A percentile compares a stretch with the other conserved stretches of the same genome.
Conservation (phyloP, 2,329 filamentous ascomycete species). For the Didymella glomerata region DNA sequence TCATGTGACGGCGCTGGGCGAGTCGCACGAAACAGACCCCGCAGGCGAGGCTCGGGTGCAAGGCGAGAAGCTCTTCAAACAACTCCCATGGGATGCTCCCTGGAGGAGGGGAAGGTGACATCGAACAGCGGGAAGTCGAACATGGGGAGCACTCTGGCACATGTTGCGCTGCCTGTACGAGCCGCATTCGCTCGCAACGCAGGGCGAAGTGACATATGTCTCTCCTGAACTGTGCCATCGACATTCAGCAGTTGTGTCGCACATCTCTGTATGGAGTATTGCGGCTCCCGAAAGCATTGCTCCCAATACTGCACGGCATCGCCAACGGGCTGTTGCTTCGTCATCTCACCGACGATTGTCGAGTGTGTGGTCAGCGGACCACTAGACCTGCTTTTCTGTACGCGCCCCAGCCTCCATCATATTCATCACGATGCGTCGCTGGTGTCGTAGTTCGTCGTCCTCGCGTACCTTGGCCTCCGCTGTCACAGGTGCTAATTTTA, state of each 20-base stretch:
- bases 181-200: neutral
- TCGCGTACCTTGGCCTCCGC: slow-evolving; percentile 21
- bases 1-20: slow-evolving; percentile 1
- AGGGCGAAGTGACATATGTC: neutral
- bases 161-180: slow-evolving; percentile 5
- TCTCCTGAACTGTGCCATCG: slow-evolving; percentile 1
- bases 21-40: slow-evolving; percentile 11
- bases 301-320: slow-evolving; percentile 17
- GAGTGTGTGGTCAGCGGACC: slow-evolving; percentile 6
- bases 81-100: neutral
- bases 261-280: slow-evolving; percentile 5
- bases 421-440: slow-evolving; percentile 7
- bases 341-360: slow-evolving; percentile 1
- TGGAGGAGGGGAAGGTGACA: slow-evolving; percentile 8
- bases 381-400: slow-evolving; percentile 12
- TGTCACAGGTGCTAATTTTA: slow-evolving; percentile 19
- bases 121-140: neutral
- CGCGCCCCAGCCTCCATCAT: slow-evolving; percentile 18
- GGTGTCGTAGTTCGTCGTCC: slow-evolving; percentile 11
- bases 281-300: slow-evolving; percentile 6
- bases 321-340: slow-evolving; percentile 10
- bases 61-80: slow-evolving; percentile 5
- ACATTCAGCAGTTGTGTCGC: slow-evolving; percentile 7
- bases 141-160: neutral
- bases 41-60: slow-evolving; percentile 3